Evolutionary conservation across 805 yeast genomes (phyloP).

Genomic region (Brettanomyces anomalus): DNA sequence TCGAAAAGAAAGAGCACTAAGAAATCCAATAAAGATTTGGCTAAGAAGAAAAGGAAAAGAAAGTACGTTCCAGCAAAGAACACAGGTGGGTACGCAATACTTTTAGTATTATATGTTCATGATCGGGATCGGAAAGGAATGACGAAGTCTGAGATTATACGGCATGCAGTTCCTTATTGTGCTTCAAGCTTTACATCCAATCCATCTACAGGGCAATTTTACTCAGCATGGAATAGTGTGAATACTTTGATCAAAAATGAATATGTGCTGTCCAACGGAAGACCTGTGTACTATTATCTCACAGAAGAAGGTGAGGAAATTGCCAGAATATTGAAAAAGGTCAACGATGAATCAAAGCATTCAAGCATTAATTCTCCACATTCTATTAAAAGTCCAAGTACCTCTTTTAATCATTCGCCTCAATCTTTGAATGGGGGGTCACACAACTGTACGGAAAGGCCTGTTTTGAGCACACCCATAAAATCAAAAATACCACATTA

Average conservation of each 20-base stretch:
- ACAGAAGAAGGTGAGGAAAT: conserved; percentile 63
- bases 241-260: conserved; percentile 55
- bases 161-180: conserved; percentile 45
- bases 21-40: neutral
- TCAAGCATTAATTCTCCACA: too few species aligned
- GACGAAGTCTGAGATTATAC: conserved; percentile 49
- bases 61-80: conserved; percentile 62
- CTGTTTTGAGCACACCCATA: neutral
- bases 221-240: conserved; percentile 70
- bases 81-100: conserved; percentile 80
- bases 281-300: conserved; percentile 51
- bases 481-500: neutral
- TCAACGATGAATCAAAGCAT: conserved; percentile 11
- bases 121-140: conserved; percentile 49
- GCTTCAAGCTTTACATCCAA: conserved; percentile 50
- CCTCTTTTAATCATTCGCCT: neutral
- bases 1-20: conserved; percentile 1
- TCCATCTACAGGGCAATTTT: conserved; percentile 51
- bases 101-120: conserved; percentile 45
- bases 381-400: neutral
- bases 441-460: neutral
- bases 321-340: conserved; percentile 46
- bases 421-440: neutral
- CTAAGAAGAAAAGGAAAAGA: neutral
- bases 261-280: conserved; percentile 45